Evolutionary conservation across 208 protist genomes (phyloP).

Genomic region (Trypanosomatidae sp.): DNA sequence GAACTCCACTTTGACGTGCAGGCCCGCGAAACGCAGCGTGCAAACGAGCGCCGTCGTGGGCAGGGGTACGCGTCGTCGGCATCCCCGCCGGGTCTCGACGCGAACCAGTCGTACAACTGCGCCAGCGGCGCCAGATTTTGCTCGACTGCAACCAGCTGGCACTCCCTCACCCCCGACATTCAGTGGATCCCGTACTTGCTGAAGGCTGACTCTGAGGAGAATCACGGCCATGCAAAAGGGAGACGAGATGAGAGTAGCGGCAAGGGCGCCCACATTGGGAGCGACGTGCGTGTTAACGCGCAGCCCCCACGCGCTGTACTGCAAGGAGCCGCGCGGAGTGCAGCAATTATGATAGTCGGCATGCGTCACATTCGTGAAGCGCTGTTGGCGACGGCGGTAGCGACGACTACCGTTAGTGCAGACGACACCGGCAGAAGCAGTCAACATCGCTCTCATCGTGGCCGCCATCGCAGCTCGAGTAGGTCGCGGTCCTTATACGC

Average conservation of each 20-base stretch:
- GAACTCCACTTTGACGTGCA: slow-evolving; percentile 13
- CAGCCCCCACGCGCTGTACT: slow-evolving; percentile 18
- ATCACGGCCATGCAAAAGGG: not conserved
- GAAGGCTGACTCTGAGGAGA: not conserved
- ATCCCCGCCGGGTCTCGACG: not conserved
- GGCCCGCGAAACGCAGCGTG: not conserved
- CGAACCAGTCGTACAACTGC: not conserved
- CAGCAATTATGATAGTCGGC: slow-evolving; percentile 16
- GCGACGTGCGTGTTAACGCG: not conserved
- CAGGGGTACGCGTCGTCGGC: not conserved
- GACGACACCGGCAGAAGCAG: not conserved
- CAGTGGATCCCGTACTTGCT: slow-evolving; percentile 5
- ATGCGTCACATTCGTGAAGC: slow-evolving; percentile 21
- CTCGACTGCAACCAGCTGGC: not conserved
- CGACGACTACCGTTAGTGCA: not conserved
- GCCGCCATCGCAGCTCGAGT: not conserved
- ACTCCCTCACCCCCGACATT: not conserved
- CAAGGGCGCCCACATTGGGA: not conserved
- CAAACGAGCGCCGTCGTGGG: not conserved
- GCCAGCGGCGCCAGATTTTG: not conserved
- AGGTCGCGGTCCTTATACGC: not conserved
- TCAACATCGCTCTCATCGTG: not conserved
- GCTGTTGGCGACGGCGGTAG: slow-evolving; percentile 1
- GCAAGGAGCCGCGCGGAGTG: slow-evolving; percentile 19
- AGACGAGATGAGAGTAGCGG: not conserved